Evolutionary conservation across 1,284 basidiomycete species (phyloP).

Genomic region (Ustilago cynodontis): DNA sequence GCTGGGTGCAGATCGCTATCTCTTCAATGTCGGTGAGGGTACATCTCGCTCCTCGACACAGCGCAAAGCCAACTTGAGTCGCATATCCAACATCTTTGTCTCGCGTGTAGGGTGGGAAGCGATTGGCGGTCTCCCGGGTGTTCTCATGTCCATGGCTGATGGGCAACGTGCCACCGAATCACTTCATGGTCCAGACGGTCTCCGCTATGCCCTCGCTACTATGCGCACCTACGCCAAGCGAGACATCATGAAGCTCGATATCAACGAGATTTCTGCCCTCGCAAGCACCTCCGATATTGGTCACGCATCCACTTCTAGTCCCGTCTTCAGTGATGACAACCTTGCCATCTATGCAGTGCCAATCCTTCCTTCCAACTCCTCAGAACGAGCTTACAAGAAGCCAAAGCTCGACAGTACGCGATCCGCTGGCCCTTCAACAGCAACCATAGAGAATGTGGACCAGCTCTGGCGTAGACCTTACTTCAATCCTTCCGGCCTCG

Average conservation of each 20-base stretch:
- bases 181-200: conserved; percentile 80
- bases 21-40: conserved; percentile 88
- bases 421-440: conserved; percentile 1
- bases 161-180: conserved; percentile 75
- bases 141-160: conserved; percentile 86
- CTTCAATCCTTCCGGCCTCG: conserved; percentile 50
- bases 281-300: not conserved
- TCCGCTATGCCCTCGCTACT: conserved; percentile 79
- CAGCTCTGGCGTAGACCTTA: conserved; percentile 37
- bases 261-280: conserved; percentile 33
- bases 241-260: conserved; percentile 49
- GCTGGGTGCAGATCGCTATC: conserved; percentile 82
- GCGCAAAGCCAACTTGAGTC: conserved; percentile 77
- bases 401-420: conserved; percentile 17
- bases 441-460: conserved; percentile 24
- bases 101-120: conserved; percentile 77
- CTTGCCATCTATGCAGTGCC: conserved; percentile 78
- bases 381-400: conserved; percentile 26
- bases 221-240: conserved; percentile 69
- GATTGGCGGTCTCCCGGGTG: conserved; percentile 73
- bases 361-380: conserved; percentile 70
- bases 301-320: conserved; percentile 63
- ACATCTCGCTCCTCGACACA: conserved; percentile 81
- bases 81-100: conserved; percentile 80
- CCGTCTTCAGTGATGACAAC: conserved; percentile 77